These are phyloP conservation scores for Malassezia cuniculi DNA, from an alignment of 1,284 basidiomycete genomes.

Conservation along the genomic window DNA sequence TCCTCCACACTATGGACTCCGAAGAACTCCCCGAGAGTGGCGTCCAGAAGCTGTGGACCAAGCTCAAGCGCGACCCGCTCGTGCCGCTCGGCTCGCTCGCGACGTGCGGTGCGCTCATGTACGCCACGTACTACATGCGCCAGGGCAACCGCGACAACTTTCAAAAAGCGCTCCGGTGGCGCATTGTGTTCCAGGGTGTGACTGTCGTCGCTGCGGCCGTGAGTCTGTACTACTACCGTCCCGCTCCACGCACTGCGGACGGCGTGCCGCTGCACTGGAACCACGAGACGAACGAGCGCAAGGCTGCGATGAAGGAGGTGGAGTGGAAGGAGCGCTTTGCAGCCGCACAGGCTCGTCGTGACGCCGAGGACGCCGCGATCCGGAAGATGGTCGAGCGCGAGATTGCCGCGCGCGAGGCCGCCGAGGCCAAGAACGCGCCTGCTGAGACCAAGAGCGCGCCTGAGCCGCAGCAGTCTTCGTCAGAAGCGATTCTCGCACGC, in stretches of 20 bases:
- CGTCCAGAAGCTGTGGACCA: constrained; percentile 30
- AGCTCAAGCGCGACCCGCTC: constrained; percentile 39
- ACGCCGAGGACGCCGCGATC: constrained; percentile 8
- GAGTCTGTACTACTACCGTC: constrained; percentile 29
- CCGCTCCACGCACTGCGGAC: constrained; percentile 14
- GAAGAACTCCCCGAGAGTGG: constrained; percentile 4
- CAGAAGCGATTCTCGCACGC: not conserved
- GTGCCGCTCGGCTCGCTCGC: constrained; percentile 40
- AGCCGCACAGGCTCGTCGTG: constrained; percentile 6
- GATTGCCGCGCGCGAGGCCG: constrained; percentile 2
- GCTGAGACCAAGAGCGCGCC: not conserved
- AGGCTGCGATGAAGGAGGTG: not conserved
- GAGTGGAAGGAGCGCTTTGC: constrained; percentile 8
- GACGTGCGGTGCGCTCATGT: constrained; percentile 35
- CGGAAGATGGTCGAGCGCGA: constrained; percentile 9
- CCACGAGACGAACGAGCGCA: constrained; percentile 6
- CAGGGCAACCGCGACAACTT: constrained; percentile 36
- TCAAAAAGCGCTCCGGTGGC: constrained; percentile 39
- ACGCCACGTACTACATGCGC: constrained; percentile 34
- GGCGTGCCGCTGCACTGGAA: constrained; percentile 11
- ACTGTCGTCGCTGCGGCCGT: constrained; percentile 37
- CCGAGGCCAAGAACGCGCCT: not conserved
- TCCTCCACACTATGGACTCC: not conserved
- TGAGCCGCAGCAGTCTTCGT: not conserved
- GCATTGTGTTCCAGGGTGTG: constrained; percentile 40